Conservation (phyloP, 768 basidiomycete genomes). For the Rhodotorula graminis region DNA sequence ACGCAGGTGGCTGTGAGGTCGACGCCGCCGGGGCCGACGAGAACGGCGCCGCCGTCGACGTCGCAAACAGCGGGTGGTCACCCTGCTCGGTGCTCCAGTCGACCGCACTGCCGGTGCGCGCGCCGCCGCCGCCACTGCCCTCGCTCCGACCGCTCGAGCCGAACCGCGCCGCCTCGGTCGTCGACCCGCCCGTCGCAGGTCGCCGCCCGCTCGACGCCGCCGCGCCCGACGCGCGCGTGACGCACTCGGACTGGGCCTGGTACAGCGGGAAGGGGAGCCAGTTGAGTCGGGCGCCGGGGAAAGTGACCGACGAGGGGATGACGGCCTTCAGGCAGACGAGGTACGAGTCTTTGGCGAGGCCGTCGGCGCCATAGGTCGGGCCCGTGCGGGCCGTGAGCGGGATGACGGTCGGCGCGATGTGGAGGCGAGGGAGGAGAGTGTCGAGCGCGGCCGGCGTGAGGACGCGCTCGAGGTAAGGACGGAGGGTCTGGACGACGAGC, state of each 20-base stretch:
- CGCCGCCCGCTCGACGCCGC: not conserved
- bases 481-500: slow-evolving; percentile 12
- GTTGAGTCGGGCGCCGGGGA: slow-evolving; percentile 21
- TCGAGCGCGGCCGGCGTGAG: not conserved
- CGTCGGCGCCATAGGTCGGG: slow-evolving; percentile 16
- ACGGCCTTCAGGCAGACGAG: slow-evolving; percentile 32
- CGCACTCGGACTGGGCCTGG: slow-evolving; percentile 30
- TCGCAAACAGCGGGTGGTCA: slow-evolving; percentile 3
- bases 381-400: slow-evolving; percentile 30
- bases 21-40: slow-evolving; percentile 5
- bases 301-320: slow-evolving; percentile 24
- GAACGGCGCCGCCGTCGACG: slow-evolving; percentile 16
- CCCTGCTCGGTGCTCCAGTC: not conserved
- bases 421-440: slow-evolving; percentile 21
- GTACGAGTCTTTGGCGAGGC: slow-evolving; percentile 24
- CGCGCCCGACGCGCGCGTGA: slow-evolving; percentile 10
- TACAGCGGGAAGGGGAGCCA: slow-evolving; percentile 33
- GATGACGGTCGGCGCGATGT: slow-evolving; percentile 17
- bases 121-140: not conserved
- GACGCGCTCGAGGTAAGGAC: slow-evolving; percentile 18
- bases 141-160: slow-evolving; percentile 9
- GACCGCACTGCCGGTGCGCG: not conserved
- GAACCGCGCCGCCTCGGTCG: not conserved
- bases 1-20: not conserved
- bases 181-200: slow-evolving; percentile 11